Base-by-base conservation (phyloP, 257 asterid genomes). In the Solanum medicagineum region DNA sequence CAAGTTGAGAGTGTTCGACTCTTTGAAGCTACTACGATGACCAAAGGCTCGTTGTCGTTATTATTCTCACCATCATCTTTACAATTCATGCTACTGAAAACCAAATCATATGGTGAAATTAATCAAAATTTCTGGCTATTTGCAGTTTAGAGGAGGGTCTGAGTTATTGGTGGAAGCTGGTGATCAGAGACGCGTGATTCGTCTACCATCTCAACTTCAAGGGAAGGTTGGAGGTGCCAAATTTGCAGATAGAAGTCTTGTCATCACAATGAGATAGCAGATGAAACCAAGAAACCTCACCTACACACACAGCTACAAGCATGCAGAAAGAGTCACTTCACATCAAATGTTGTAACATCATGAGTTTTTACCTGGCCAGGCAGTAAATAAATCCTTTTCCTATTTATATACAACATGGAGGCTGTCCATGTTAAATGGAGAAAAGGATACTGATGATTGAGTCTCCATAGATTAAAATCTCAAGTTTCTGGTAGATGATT, bases 211-310 rank as follows among this genome's bases (percentile, higher is more conserved):
- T 57, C 91, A 91, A 87, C 92, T 93, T 77, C 99, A 93, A 83
- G 99, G 99, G 81, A 96, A 93, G 87, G 98, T 96, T 63, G 95
- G 93, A 66, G 98, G 95, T 56, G 99, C 99, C 87, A 95, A 95
- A 87, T 95, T 93, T 88, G 55, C 81, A 6, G 97, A 94, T 84
- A 92, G 93, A 87, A 92, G 90, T 88, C 98, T 96, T 71, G 88
- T 93, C 15, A 90, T 96, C 80, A 92, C 98, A 84, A 91, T 94
- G 93, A 59, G 92, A 44, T 93, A 91, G 88, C 59, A 15, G 29
- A 66, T 11, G 59, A 49, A 75, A 75, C 8, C 82, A 75, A 75
- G 29, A 75, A 49, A 51, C 82, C 22, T 49, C 82, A 49, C 7
- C 44, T 3, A 47, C 45, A 75, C 24, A 26, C 24, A 49, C 5